Evolutionary conservation across 2,329 filamentous ascomycete species (phyloP), one percentile per base, ranked within the genome.

Genomic region (Coniochaeta sp.): DNA sequence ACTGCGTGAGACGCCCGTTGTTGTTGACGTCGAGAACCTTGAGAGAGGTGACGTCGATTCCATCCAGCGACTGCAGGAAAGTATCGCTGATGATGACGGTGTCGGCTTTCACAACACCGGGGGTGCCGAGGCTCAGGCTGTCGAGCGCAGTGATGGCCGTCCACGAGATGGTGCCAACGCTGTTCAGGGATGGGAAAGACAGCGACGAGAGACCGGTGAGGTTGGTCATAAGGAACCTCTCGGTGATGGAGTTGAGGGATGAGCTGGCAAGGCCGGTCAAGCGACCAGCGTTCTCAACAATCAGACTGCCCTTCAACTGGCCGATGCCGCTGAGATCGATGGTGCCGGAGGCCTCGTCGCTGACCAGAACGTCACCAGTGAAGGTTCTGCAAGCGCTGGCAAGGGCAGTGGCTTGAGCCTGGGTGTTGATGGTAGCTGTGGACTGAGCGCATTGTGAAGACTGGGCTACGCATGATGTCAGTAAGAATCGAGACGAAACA

Each of bases 21-120:
- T 96, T 96, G 80, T 89, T 86, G 71, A 99, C 86, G 68, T 88
- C 77, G 67, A 99, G 81, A 59, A 74, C 77, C 52, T 81, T 78
- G 51, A 90, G 85, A n/a, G 79, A 78, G 57, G 82, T 71, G 57
- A 97, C 78, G 67, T 90, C 87, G 67, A 99, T 87, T 65, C 90
- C 91, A 59, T 85, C 77, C 55, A 99, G n/a, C n/a, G 81, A 58
- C 79, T 83, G 67, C 61, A 99, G 81, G 70, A 85, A 83, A 49
- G 94, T 99, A 76, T 99, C 94, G 71, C 83, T 81, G 67, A 99
- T 91, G 60, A 74, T 71, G 60, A 99, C 80, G 57, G 73, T 79
- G 57, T 72, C 73, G 54, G 88, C 88, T 67, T 82, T 74, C 61
- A 77, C 82, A 62, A 97, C 76, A 63, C 76, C 75, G 13, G 71